Conservation (phyloP, 176 grass and related monocot species). For the Tillandsia leiboldiana region DNA sequence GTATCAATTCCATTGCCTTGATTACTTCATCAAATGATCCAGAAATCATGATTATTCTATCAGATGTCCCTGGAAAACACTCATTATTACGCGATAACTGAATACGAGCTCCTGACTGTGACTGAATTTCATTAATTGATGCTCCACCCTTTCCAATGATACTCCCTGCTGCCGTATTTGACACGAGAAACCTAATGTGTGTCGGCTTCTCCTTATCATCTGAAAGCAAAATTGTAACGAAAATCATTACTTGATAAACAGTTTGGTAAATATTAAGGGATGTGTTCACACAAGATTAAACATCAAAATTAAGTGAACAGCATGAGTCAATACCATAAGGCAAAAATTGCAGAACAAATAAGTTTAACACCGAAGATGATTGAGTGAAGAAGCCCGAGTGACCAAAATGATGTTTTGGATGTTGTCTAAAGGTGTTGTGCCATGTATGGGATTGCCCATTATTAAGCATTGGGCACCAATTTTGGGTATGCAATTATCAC, state of each 20-base stretch:
- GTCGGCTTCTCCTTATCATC: slow-evolving; percentile 82
- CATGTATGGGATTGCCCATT: no score
- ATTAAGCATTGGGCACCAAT: no score
- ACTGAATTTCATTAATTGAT: slow-evolving; percentile 95
- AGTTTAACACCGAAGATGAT: no score
- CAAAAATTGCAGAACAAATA: neutral
- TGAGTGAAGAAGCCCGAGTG: no score
- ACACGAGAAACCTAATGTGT: slow-evolving; percentile 80
- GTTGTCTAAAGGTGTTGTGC: no score
- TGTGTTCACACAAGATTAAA: neutral
- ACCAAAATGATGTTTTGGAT: no score
- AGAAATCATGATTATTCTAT: slow-evolving; percentile 94
- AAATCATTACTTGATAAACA: neutral
- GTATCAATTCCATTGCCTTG: slow-evolving; percentile 91
- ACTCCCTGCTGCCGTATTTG: slow-evolving; percentile 81
- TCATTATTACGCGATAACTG: slow-evolving; percentile 88
- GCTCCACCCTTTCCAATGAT: slow-evolving; percentile 96
- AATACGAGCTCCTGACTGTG: slow-evolving; percentile 85
- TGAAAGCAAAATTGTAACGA: slow-evolving; percentile 12
- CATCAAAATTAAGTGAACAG: neutral
- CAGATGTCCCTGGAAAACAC: slow-evolving; percentile 91
- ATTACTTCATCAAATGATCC: slow-evolving; percentile 69
- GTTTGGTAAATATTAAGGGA: neutral
- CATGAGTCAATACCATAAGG: neutral
- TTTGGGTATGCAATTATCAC: no score